Conservation (phyloP, 768 basidiomycete species). For the Leccinum aurantiacum region DNA sequence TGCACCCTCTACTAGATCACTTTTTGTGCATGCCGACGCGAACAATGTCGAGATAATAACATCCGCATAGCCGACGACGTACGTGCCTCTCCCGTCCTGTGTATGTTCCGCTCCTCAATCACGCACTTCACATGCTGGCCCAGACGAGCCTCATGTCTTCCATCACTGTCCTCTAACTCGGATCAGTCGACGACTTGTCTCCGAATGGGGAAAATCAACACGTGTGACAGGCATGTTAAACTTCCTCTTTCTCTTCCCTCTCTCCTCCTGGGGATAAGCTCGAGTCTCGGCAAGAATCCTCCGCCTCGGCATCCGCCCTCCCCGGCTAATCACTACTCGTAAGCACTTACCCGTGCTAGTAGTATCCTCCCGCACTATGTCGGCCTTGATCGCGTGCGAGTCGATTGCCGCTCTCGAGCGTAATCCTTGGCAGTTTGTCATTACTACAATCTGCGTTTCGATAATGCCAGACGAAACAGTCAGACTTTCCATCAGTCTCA, state of each 20-base stretch:
- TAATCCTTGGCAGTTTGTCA: conserved; percentile 1
- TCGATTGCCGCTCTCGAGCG: background rate
- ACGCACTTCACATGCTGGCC: conserved; percentile 18
- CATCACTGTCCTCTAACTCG: conserved; percentile 11
- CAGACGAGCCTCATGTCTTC: conserved; percentile 20
- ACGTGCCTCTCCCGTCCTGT: background rate
- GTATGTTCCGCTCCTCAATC: conserved; percentile 14
- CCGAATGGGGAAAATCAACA: conserved; percentile 23
- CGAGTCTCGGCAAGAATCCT: conserved; percentile 6
- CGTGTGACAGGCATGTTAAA: conserved; percentile 26
- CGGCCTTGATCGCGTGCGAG: conserved; percentile 4
- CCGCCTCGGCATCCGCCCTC: conserved; percentile 9
- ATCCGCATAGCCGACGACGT: conserved; percentile 1
- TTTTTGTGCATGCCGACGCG: conserved; percentile 2
- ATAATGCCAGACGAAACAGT: background rate
- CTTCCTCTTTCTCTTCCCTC: conserved; percentile 18
- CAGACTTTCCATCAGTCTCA: background rate
- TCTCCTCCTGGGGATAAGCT: conserved; percentile 2
- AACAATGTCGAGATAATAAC: conserved; percentile 10
- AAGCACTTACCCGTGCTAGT: background rate
- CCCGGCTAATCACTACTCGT: conserved; percentile 5
- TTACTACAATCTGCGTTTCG: background rate
- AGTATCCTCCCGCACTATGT: background rate
- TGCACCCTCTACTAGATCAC: conserved; percentile 7
- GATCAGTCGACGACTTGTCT: conserved; percentile 15